These are phyloP conservation scores for Tuber borchii DNA, from an alignment of 495 filamentous ascomycete species.

Conservation along the genomic window DNA sequence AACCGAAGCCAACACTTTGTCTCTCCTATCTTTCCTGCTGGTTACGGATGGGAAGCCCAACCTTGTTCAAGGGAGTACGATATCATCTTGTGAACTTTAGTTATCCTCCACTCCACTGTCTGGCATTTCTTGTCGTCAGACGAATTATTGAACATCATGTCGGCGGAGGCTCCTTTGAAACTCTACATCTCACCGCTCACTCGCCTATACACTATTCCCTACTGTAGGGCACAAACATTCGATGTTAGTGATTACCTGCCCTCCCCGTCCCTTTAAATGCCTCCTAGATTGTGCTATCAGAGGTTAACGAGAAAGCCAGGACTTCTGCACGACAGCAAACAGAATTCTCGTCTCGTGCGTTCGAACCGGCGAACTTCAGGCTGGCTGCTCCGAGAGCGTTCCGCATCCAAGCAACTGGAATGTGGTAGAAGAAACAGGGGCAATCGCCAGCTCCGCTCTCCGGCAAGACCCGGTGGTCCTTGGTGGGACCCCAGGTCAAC, in stretches of 20 bases:
- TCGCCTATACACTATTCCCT: slow-evolving; percentile 2
- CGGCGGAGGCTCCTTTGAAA: not conserved
- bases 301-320: not conserved
- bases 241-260: not conserved
- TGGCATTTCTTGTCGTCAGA: not conserved
- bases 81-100: not conserved
- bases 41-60: too few species aligned
- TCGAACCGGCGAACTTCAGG: not conserved
- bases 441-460: not conserved
- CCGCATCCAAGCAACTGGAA: slow-evolving; percentile 4
- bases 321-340: not conserved
- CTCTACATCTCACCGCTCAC: not conserved
- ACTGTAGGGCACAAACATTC: not conserved
- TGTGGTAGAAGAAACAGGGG: not conserved
- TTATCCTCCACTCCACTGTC: not conserved
- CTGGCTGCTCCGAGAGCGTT: slow-evolving; percentile 2
- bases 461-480: not conserved
- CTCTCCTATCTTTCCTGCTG: too few species aligned
- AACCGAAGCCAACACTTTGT: too few species aligned
- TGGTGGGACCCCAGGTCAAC: not conserved
- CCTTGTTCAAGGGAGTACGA: too few species aligned
- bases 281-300: not conserved
- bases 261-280: not conserved
- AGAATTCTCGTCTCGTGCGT: slow-evolving; percentile 3
- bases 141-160: not conserved